These are phyloP conservation scores for Sporisorium iseilematis-ciliati DNA, from an alignment of 1,284 basidiomycete genomes.

Conservation along the genomic window DNA sequence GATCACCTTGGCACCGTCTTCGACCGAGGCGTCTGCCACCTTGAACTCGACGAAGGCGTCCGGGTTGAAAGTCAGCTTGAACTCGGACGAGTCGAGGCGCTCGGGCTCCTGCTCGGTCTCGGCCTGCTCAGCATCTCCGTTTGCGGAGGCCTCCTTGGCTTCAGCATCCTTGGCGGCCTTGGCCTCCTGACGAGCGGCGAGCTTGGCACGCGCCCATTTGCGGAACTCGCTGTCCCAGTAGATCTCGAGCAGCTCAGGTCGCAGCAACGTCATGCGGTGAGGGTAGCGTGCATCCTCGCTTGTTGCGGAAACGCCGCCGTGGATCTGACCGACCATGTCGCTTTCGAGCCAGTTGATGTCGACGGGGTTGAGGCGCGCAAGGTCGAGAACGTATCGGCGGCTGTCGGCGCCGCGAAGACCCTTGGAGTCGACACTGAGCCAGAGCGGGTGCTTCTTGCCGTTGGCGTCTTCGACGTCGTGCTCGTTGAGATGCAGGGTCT, in stretches of 20 bases:
- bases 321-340: conserved; percentile 70
- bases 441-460: conserved; percentile 72
- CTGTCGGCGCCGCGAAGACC: conserved; percentile 75
- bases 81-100: conserved; percentile 70
- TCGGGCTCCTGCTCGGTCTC: conserved; percentile 50
- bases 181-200: conserved; percentile 65
- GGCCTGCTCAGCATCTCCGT: conserved; percentile 27
- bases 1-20: conserved; percentile 50
- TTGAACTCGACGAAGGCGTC: conserved; percentile 74
- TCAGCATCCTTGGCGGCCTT: conserved; percentile 42
- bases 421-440: conserved; percentile 74
- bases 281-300: conserved; percentile 70
- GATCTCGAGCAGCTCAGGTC: conserved; percentile 74
- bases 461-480: conserved; percentile 73
- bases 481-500: conserved; percentile 72
- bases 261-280: conserved; percentile 74
- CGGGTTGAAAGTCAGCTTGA: conserved; percentile 74
- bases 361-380: conserved; percentile 73
- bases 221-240: conserved; percentile 74
- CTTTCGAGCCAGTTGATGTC: conserved; percentile 75
- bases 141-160: conserved; percentile 37
- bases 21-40: conserved; percentile 42
- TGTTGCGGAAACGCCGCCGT: conserved; percentile 42
- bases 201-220: conserved; percentile 73
- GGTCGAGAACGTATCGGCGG: conserved; percentile 74